Base-by-base conservation (phyloP, 148 eudicot genomes). In the Rhododendron henanense region DNA sequence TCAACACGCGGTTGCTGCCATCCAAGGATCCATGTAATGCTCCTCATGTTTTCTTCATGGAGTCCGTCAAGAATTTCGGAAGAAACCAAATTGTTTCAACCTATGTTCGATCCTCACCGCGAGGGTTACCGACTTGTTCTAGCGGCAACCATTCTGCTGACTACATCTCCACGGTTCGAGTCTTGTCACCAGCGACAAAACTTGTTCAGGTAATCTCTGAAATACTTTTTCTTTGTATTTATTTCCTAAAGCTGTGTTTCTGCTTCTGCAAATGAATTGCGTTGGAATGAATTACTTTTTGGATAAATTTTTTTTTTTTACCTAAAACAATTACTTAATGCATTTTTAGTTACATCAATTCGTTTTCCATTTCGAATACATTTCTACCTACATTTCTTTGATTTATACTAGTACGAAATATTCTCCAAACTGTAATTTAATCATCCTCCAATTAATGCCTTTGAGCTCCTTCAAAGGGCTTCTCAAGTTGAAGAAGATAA, bases 111-210 rank as follows among this genome's bases (percentile, higher is more conserved):
- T 71, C 84, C 6, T 84, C 82, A 3, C 84, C 84, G 0, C 74
- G 83, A 5, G 86, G 57, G 7, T 21, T 83, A 18, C 74, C 78
- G 1, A 28, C 78, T 47, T 88, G 90, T 86, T 28, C 41, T 84
- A 47, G 90, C 85, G 2, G 86, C 16, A 51, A 51, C 55, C 55
- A 51, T 51, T 51, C 4, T 51, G 55, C 55, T 0, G 4, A 83
- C 39, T 53, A 55, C 23, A 41, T 88, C 47, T 83, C 76, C 16
- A 48, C 15, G 4, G 50, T 88, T 79, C 77, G n/a, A 39, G 90
- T 88, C 23, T 15, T 48, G 19, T 88, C 90, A 1, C 87, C 87
- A 1, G 39, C 77, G 9, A 85, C 78, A 0, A 89, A 88, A 47
- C 81, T 73, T 1, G 7, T 51, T 23, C 57, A 87, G 87, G 89